Base-by-base conservation (phyloP, 2,329 filamentous ascomycete genomes). In the Colletotrichum neosansevieriae region DNA sequence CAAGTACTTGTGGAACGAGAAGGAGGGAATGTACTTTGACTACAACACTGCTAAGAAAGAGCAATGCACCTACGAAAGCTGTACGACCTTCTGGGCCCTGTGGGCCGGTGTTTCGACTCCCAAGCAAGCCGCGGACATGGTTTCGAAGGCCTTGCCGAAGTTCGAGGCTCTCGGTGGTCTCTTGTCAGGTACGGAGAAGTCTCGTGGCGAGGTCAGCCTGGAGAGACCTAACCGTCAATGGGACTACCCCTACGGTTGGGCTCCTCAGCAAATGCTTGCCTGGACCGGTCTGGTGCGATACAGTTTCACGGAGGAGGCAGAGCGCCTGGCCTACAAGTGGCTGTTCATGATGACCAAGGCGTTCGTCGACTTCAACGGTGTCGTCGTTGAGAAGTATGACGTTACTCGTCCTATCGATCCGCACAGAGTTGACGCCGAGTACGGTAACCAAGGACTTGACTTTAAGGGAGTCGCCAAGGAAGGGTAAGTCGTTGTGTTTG, bases 211-310 rank as follows among this genome's bases (percentile, higher is more conserved):
- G 36, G 84, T 97, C 70, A 90, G 92, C 12, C 80, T 98, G 44
- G 89, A 94, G 73, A 88, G 95, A 54, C 96, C 96, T 7, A 98
- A 98, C 79, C 90, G 96, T 73, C 96, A 99, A 78, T 99, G 96
- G 96, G 96, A 99, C 78, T 98, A 94, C 78, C 96, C 96, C 0
- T 98, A 96, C 77, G 96, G 96, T 68, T 99, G 96, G 96, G 96
- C 96, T 63, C 96, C 96, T 36, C 96, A 99, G 84, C 96, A 99
- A 83, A 98, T 99, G 83, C 88, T 99, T 47, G 95, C 96, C 1
- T 99, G 96, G 96, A 94, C 93, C 1, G 96, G 94, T 3, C 84
- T 99, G 67, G 88, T 94, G 75, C 91, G 94, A 17, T 99, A 98
- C 77, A 94, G 94, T 62, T 98, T 97, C 77, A 90, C 91, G 32